Evolutionary conservation across 164 flowering plant species (phyloP).

Genomic region (Chloranthus sessilifolius): DNA sequence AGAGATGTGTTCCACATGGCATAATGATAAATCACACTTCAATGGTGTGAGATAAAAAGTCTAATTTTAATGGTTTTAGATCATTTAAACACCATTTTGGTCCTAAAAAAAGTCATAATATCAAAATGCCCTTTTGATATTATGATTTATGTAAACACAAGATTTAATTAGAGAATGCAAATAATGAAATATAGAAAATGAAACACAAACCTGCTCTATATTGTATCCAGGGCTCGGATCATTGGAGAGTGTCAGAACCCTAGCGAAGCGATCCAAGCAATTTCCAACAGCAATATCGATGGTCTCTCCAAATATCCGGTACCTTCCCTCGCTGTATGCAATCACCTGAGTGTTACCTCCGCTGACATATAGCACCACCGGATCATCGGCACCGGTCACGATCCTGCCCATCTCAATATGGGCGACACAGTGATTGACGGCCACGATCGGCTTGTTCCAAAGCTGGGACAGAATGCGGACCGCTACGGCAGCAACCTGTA

Average conservation of each 20-base stretch:
- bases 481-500: slow-evolving; percentile 78
- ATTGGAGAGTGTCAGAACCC: slow-evolving; percentile 79
- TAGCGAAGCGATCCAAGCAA: slow-evolving; percentile 92
- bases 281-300: slow-evolving; percentile 98
- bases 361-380: slow-evolving; percentile 93
- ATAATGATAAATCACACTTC: too few species aligned
- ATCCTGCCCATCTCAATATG: slow-evolving; percentile 97
- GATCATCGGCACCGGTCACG: slow-evolving; percentile 91
- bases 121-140: too few species aligned
- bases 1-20: too few species aligned
- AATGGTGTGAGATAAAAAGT: too few species aligned
- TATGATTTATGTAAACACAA: too few species aligned
- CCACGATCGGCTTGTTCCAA: slow-evolving; percentile 93
- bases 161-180: too few species aligned
- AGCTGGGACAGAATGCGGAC: slow-evolving; percentile 73
- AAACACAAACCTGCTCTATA: slow-evolving; percentile 74
- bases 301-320: slow-evolving; percentile 94
- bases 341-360: slow-evolving; percentile 98
- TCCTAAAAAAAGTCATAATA: too few species aligned
- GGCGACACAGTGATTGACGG: slow-evolving; percentile 94
- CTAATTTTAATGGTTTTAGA: too few species aligned
- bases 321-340: slow-evolving; percentile 88
- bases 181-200: neutral
- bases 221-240: slow-evolving; percentile 98
- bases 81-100: too few species aligned